Evolutionary conservation across 1,284 basidiomycete genomes (phyloP), one percentile per base, ranked within the genome.

Genomic region (Hymenochaete sp.): DNA sequence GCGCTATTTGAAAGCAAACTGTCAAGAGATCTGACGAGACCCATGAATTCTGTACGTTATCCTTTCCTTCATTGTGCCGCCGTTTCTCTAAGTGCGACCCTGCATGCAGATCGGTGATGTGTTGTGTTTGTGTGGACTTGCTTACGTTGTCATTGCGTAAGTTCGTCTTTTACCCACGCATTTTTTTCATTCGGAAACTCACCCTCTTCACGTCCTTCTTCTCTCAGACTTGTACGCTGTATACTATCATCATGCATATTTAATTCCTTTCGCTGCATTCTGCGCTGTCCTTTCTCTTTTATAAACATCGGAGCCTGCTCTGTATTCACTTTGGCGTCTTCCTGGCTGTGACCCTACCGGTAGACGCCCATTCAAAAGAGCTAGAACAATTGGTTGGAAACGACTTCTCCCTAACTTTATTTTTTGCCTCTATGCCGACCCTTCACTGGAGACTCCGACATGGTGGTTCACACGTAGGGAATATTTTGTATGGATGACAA

Each of bases 1-100:
- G 62, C 55, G 56, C 62, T 53, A 60, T 55, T 52, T 47, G 57
- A 55, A 66, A 89, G 82, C 82, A 91, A 90, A 87, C 84, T 42
- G 88, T 96, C 77, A 96, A 95, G 72, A 75, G 86, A 56, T 77
- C 79, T 47, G 89, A 96, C 68, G 93, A 96, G 60, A 95, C 90
- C 38, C 86, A 86, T 67, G 93, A 95, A 55, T 97, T 97, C 65
- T 97, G 92, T 95, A 63, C 66, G 92, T 66, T 38, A 38, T 55
- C 38, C 28, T 13, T 26, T 51, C 13, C 11, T 37, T 2, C 7
- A 10, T 4, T 24, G n/a, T 40, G 13, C 8, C 26, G 9, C 16
- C 14, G 22, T 42, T 14, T 21, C 19, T n/a, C 29, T 32, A 8
- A n/a, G n/a, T n/a, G n/a, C n/a, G n/a, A n/a, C 8, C 10, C 21